phyloP scores from a whole-genome alignment of 495 filamentous ascomycete species.

The Aspergillus bridgeri region DNA sequence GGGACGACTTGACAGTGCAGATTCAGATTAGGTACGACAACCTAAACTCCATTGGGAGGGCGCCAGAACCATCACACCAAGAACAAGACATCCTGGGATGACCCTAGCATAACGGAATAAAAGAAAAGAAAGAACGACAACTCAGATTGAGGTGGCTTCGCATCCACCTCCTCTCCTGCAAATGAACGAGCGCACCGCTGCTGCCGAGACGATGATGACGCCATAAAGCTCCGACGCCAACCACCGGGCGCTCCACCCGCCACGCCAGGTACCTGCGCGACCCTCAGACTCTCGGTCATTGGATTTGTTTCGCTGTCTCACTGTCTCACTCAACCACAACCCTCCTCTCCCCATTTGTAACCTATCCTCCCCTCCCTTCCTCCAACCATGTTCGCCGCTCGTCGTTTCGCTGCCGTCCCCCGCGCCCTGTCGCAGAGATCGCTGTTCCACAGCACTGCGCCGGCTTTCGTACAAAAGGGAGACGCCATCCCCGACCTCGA shows the following conservation, averaged over 20 bases:
- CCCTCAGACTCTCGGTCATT: background rate
- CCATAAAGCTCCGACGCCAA: background rate
- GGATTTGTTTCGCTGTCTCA: background rate
- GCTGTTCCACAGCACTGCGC: conserved; percentile 52
- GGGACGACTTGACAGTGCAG: background rate
- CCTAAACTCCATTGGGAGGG: background rate
- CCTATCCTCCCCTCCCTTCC: too few relatives aligned
- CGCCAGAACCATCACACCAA: too few relatives aligned
- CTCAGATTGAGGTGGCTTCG: background rate
- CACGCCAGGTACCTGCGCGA: background rate
- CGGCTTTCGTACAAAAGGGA: conserved; percentile 55
- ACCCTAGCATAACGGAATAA: too few relatives aligned
- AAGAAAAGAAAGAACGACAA: background rate
- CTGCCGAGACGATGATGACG: background rate
- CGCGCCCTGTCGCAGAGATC: conserved; percentile 35
- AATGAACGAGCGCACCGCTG: background rate
- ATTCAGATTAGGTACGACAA: background rate
- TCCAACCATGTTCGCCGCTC: conserved; percentile 39
- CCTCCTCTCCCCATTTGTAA: background rate
- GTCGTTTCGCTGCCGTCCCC: conserved; percentile 38
- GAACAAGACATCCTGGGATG: too few relatives aligned
- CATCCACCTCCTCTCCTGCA: background rate
- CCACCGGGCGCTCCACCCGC: background rate
- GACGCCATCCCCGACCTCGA: conserved; percentile 64
- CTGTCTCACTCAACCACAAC: background rate